Base-by-base conservation (phyloP, 768 basidiomycete genomes). In the Chiua virens region DNA sequence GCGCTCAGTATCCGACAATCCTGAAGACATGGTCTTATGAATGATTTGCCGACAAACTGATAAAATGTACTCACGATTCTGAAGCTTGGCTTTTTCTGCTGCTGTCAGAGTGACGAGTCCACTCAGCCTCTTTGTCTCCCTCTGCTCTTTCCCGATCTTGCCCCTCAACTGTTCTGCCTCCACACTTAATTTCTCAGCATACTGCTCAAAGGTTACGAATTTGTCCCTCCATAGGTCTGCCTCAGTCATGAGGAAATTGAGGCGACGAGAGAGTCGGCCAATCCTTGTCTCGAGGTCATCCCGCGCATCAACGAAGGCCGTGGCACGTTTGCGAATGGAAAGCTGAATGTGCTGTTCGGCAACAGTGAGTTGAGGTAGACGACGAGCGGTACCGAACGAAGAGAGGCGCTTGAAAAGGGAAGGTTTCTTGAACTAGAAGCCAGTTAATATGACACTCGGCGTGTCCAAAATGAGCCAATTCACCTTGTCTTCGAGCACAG, bases 221-320 rank as follows among this genome's bases (percentile, higher is more conserved):
- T 94, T 95, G 71, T 93, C 88, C 53, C 92, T 78, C 92, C 93
- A 96, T 42, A 92, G 71, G 61, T 92, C 90, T 6, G 84, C 85
- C 69, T 92, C 91, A 2, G 90, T 91, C 88, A 93, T 91, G 61
- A 94, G 75, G 76, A 92, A 94, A 72, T 92, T 92, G 57, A 94
- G 80, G 43, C 92, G 79, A 47, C 91, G 80, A 39, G 85, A 88
- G 27, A 93, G 78, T 37, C 92, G 83, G 27, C 91, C 92, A 56
- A 94, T 92, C 78, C 93, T 95, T 41, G 89, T 90, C 75, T 96
- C 93, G 21, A 96, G 81, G 61, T 94, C 92, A 66, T 95, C 94
- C 32, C 94, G 80, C 11, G 92, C 90, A 64, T 96, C 92, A 36
- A 96, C 92, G 60, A 95, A 96, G 34, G 92, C 92, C 4, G 87